A percentile compares a stretch with the other conserved stretches of the same genome.
Evolutionary conservation across 176 grass and related monocot species (phyloP).

Genomic region (Hordeum vulgare): MorexV3_pseudomolecules_assembly NC_058521.1:19839736-19840235

Average conservation of each 20-base stretch:
- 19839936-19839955: too few species aligned
- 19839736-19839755: too few species aligned
- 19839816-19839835: too few species aligned
- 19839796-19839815: too few species aligned
- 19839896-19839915: too few species aligned
- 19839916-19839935: too few species aligned
- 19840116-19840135: neutral
- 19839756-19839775: too few species aligned
- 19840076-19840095: neutral
- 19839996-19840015: neutral
- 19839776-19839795: too few species aligned
- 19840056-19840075: neutral
- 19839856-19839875: too few species aligned
- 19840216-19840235: neutral
- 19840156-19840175: neutral
- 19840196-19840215: conserved; percentile 21
- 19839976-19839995: neutral
- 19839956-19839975: too few species aligned
- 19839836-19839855: too few species aligned
- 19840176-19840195: neutral
- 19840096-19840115: neutral
- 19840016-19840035: neutral
- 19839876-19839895: too few species aligned
- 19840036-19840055: neutral
- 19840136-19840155: neutral